Evolutionary conservation across 208 protist species (phyloP), one percentile per base, ranked within the genome.

Genomic region (Wallacemonas sp.): DNA sequence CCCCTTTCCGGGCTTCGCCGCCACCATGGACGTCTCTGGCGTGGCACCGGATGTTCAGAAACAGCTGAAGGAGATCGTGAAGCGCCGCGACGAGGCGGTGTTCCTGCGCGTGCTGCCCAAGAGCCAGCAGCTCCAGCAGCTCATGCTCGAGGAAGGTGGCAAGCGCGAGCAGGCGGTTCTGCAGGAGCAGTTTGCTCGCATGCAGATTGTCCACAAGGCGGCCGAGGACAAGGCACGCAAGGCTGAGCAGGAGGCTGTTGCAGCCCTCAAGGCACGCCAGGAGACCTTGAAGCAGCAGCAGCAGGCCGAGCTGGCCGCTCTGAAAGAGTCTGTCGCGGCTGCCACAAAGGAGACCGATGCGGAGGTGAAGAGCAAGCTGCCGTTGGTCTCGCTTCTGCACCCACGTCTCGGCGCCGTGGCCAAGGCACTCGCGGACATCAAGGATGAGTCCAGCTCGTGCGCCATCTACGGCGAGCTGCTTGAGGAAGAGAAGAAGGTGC

Each of bases 401-500:
- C 87, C 87, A 3, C 75, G 79, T 12, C 51, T 88, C 26, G 67
- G 49, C 63, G 68, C 85, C 15, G 34, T 72, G 39, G 60, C 41
- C 6, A 55, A 77, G 14, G 81, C 77, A 15, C 62, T 88, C 53
- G 76, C 77, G 17, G 79, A 86, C 3, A 11, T 88, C 21, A 82
- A 85, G 68, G 49, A 72, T 39, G 81, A 82, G 49, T 26, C 11
- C 12, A 65, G 66, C 76, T 60, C 80, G 63, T 79, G 59, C 51
- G n/a, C 31, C 9, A 51, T 88, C 15, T 74, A 90, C n/a, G 80
- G 58, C 21, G 77, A 72, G 41, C 79, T 93, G 21, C 47, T 93
- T 60, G 74, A 88, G 72, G 83, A 90, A 76, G 83, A 86, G 24
- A 79, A 79, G 79, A 66, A 70, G 44, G 65, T 90, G 65, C 39